Evolutionary conservation across 2,329 filamentous ascomycete genomes (phyloP).

Genomic region (Nothopassalora personata): DNA sequence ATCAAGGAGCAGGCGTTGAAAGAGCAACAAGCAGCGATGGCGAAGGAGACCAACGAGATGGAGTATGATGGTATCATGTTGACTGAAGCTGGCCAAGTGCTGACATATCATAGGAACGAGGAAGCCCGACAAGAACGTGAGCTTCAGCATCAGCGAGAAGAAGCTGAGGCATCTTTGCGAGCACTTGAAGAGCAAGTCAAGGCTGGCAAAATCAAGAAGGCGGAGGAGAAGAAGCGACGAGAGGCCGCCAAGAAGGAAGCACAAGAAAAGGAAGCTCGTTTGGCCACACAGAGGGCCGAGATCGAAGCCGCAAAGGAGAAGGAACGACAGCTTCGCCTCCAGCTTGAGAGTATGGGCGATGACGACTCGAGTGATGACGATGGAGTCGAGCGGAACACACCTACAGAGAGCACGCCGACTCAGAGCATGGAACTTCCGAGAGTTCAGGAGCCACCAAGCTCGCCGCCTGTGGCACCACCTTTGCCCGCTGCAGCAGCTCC

Average conservation of each 20-base stretch:
- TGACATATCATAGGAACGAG: constrained; percentile 56
- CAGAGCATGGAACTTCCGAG: constrained; percentile 51
- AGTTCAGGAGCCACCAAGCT: constrained; percentile 46
- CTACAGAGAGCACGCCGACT: constrained; percentile 55
- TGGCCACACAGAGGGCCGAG: constrained; percentile 81
- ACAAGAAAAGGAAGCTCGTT: constrained; percentile 78
- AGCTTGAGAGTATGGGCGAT: constrained; percentile 73
- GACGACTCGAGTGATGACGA: constrained; percentile 71
- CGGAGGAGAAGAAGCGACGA: constrained; percentile 89
- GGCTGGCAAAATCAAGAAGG: constrained; percentile 89
- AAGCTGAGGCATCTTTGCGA: constrained; percentile 73
- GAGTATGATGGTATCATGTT: constrained; percentile 61
- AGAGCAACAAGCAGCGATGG: constrained; percentile 70
- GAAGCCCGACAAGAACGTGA: constrained; percentile 73
- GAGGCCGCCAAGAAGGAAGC: constrained; percentile 82
- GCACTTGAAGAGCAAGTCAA: constrained; percentile 91
- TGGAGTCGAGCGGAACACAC: constrained; percentile 66
- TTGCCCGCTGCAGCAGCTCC: constrained; percentile 8
- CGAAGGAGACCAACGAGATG: constrained; percentile 65
- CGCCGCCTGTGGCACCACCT: constrained; percentile 41
- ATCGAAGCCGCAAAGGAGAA: constrained; percentile 86
- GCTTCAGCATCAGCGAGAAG: constrained; percentile 71
- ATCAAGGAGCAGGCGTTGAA: constrained; percentile 51
- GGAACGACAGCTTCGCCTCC: constrained; percentile 81
- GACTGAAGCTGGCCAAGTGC: constrained; percentile 10